phyloP scores from a whole-genome alignment of 192 early-diverging fungal species.

The Hyaloraphidium curvatum region DNA sequence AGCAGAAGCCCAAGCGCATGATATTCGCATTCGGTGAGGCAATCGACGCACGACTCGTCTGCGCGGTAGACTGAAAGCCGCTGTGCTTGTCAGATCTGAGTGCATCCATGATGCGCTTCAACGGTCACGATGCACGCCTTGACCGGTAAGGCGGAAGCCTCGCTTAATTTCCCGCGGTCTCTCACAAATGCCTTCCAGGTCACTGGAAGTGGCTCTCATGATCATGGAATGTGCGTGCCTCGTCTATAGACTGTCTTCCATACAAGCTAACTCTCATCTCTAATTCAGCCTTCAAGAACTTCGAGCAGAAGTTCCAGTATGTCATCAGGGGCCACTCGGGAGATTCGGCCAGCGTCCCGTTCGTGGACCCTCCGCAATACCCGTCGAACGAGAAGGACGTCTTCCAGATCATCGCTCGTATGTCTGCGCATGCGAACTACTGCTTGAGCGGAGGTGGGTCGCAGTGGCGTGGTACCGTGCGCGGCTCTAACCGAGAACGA shows the following conservation, averaged over 20 bases:
- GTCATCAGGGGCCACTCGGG: conserved; percentile 58
- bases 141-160: no score
- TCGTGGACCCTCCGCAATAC: conserved; percentile 45
- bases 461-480: neutral
- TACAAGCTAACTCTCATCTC: no score
- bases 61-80: conserved; percentile 29
- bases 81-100: no score
- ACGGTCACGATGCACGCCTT: conserved; percentile 35
- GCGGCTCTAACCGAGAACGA: no score
- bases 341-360: conserved; percentile 50
- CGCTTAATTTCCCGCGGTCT: no score
- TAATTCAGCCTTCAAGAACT: conserved; percentile 41
- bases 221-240: conserved; percentile 4
- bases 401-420: conserved; percentile 44
- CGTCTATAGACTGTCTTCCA: no score
- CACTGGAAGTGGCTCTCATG: neutral
- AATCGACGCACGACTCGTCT: no score
- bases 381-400: conserved; percentile 61
- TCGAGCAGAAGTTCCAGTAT: conserved; percentile 64
- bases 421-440: conserved; percentile 60
- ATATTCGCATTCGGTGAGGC: conserved; percentile 63
- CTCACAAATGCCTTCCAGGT: no score
- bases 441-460: conserved; percentile 41
- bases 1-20: conserved; percentile 55
- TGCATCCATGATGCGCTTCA: conserved; percentile 40